A percentile compares a stretch with the other conserved stretches of the same genome.
These are phyloP conservation scores for Excoecaria agallocha DNA, from an alignment of 345 rosid genomes.

Conservation along the genomic window DNA sequence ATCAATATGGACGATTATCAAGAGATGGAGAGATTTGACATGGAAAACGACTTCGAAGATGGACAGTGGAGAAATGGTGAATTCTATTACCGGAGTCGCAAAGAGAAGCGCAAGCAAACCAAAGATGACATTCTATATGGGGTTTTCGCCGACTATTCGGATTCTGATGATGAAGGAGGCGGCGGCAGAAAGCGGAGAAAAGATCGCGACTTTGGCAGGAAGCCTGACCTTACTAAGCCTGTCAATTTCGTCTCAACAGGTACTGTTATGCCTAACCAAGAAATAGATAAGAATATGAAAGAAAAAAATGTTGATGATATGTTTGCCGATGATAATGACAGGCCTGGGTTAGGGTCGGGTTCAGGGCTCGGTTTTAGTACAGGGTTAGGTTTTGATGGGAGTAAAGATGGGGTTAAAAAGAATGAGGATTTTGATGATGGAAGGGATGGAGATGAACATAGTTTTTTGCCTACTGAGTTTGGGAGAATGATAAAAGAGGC, in stretches of 20 bases:
- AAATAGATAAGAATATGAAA: constrained; percentile 56
- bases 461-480: constrained; percentile 59
- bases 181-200: constrained; percentile 48
- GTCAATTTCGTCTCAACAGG: constrained; percentile 77
- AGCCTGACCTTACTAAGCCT: constrained; percentile 69
- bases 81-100: constrained; percentile 56
- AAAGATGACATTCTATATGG: constrained; percentile 70
- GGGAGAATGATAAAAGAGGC: constrained; percentile 76
- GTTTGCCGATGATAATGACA: constrained; percentile 34
- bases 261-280: constrained; percentile 63
- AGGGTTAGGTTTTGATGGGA: constrained; percentile 21
- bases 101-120: constrained; percentile 67
- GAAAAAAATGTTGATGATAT: constrained; percentile 33
- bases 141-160: constrained; percentile 54
- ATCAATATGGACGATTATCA: constrained; percentile 70
- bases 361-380: constrained; percentile 28
- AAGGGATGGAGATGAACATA: constrained; percentile 29
- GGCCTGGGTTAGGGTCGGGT: constrained; percentile 42
- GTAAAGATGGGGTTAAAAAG: constrained; percentile 12
- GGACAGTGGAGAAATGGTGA: constrained; percentile 75
- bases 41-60: constrained; percentile 83
- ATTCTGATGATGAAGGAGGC: constrained; percentile 42
- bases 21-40: constrained; percentile 79
- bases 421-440: constrained; percentile 23
- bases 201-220: constrained; percentile 48